phyloP scores from a whole-genome alignment of 2,329 filamentous ascomycete genomes.

The Laburnicola sp. region DNA sequence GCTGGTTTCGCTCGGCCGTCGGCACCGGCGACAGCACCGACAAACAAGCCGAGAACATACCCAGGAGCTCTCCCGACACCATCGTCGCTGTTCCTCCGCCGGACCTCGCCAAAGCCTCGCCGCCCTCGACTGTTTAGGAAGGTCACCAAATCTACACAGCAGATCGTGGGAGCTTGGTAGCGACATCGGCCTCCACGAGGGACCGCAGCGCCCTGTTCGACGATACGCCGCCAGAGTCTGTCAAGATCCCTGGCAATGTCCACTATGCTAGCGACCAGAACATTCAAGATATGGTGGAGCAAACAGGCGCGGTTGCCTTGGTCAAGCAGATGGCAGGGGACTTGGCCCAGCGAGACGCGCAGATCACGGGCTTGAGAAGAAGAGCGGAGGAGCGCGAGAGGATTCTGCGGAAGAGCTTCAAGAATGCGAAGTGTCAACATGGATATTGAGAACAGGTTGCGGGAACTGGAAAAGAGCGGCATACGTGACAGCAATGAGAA shows the following conservation, averaged over 20 bases:
- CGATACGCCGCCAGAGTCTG: slow-evolving; percentile 69
- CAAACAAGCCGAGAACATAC: slow-evolving; percentile 26
- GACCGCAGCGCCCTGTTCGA: slow-evolving; percentile 75
- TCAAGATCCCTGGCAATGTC: slow-evolving; percentile 75
- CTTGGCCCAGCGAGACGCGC: slow-evolving; percentile 78
- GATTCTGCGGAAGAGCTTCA: slow-evolving; percentile 75
- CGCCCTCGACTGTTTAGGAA: slow-evolving; percentile 37
- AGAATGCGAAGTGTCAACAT: slow-evolving; percentile 85
- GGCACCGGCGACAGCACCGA: slow-evolving; percentile 25
- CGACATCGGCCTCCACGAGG: slow-evolving; percentile 33
- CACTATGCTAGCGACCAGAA: slow-evolving; percentile 77
- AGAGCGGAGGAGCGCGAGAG: slow-evolving; percentile 79
- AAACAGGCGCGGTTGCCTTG: slow-evolving; percentile 66
- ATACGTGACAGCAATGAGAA: slow-evolving; percentile 17
- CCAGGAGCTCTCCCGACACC: slow-evolving; percentile 37
- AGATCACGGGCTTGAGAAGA: slow-evolving; percentile 73
- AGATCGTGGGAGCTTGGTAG: slow-evolving; percentile 47
- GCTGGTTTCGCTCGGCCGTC: slow-evolving; percentile 40
- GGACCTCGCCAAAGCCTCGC: slow-evolving; percentile 23
- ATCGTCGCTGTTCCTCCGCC: slow-evolving; percentile 30
- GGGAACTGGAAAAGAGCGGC: slow-evolving; percentile 35
- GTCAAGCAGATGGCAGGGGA: slow-evolving; percentile 84
- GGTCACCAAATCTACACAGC: slow-evolving; percentile 45
- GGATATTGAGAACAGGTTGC: slow-evolving; percentile 78
- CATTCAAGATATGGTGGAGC: slow-evolving; percentile 72